Evolutionary conservation across 192 early-diverging fungal species (phyloP).

Genomic region (Dissophora globulifera): DNA sequence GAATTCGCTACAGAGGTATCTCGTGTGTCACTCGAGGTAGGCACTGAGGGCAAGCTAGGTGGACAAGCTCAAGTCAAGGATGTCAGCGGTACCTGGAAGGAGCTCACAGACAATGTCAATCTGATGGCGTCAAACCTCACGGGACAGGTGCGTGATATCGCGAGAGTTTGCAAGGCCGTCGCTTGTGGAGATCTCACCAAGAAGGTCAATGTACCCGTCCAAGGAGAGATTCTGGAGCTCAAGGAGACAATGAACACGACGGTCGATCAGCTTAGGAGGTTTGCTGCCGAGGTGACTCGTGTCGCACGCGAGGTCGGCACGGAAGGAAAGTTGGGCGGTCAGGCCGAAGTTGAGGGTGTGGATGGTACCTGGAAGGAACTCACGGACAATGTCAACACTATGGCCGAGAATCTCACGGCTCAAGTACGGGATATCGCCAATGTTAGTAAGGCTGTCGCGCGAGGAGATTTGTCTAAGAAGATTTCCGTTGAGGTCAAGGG

Average conservation of each 20-base stretch:
- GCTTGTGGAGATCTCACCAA: constrained; percentile 61
- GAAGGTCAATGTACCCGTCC: constrained; percentile 60
- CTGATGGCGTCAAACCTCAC: constrained; percentile 68
- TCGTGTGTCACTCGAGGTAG: constrained; percentile 63
- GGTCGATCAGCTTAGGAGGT: constrained; percentile 44
- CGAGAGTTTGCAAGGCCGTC: constrained; percentile 62
- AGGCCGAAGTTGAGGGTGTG: constrained; percentile 54
- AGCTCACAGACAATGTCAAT: constrained; percentile 68
- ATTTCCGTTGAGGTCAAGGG: constrained; percentile 66
- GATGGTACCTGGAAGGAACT: constrained; percentile 78
- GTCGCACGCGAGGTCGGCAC: constrained; percentile 71
- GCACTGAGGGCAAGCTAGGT: constrained; percentile 65
- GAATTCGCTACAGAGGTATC: constrained; percentile 68
- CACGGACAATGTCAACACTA: constrained; percentile 75
- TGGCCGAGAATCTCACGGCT: constrained; percentile 71
- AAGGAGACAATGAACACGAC: constrained; percentile 69
- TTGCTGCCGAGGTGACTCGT: constrained; percentile 63
- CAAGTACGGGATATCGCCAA: constrained; percentile 71
- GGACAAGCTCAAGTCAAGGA: constrained; percentile 63
- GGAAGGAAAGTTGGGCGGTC: constrained; percentile 65
- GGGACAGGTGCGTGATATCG: constrained; percentile 66
- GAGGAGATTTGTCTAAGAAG: constrained; percentile 69
- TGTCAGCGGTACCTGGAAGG: constrained; percentile 64
- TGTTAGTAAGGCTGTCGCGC: constrained; percentile 71
- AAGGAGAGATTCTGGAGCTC: constrained; percentile 67